Conservation (phyloP, 2,329 filamentous ascomycete genomes). For the Lasiodiplodia sp. region DNA sequence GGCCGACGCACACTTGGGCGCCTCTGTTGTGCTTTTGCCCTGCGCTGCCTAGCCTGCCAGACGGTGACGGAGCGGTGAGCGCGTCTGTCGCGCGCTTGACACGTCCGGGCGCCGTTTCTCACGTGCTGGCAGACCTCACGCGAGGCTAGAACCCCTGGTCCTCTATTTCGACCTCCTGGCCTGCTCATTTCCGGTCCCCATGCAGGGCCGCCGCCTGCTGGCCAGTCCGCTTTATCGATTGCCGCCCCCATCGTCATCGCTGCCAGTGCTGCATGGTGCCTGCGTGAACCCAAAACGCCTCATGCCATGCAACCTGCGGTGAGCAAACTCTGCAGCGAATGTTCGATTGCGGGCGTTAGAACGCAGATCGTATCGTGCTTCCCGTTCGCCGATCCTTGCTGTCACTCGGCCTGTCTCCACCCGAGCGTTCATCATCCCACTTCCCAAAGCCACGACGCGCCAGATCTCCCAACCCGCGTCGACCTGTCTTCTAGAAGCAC, state of each 20-base stretch:
- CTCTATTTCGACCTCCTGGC: constrained; percentile 23
- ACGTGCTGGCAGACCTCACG: neutral
- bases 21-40: constrained; percentile 17
- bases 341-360: constrained; percentile 25
- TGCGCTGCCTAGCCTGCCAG: neutral
- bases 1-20: neutral
- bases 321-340: constrained; percentile 27
- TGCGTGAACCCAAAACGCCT: neutral
- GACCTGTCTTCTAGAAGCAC: constrained; percentile 13
- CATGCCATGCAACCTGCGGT: constrained; percentile 25
- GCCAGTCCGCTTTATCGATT: constrained; percentile 27
- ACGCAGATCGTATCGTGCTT: constrained; percentile 26
- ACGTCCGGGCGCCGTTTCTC: constrained; percentile 7
- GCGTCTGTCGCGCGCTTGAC: neutral
- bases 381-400: constrained; percentile 13
- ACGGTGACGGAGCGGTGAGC: constrained; percentile 16
- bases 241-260: constrained; percentile 5
- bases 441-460: constrained; percentile 1
- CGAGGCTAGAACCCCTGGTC: constrained; percentile 15
- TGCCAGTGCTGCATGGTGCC: neutral
- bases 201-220: constrained; percentile 22
- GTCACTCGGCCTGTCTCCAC: constrained; percentile 16
- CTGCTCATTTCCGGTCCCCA: constrained; percentile 14
- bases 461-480: constrained; percentile 7
- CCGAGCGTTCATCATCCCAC: constrained; percentile 23